Evolutionary conservation across 331 rosid species (phyloP).

Genomic region (Quercus phellos): DNA sequence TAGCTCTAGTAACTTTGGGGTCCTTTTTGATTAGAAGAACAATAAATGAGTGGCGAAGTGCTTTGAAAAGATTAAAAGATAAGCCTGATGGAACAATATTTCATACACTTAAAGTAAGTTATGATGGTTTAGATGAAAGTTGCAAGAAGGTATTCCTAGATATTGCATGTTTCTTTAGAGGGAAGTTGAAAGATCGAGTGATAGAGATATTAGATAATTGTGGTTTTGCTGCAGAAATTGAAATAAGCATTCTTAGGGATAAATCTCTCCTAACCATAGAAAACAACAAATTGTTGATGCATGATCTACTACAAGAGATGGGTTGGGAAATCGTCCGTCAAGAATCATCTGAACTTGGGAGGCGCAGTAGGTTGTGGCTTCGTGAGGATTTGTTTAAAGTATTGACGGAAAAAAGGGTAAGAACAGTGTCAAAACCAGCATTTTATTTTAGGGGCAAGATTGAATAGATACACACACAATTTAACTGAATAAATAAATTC

Average conservation of each 20-base stretch:
- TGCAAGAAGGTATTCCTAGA: slow-evolving; percentile 16
- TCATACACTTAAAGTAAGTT: slow-evolving; percentile 26
- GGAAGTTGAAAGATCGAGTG: slow-evolving; percentile 9
- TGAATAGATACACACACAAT: too few species aligned
- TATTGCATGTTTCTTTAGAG: slow-evolving; percentile 35
- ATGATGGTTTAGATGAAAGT: not conserved
- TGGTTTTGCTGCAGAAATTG: slow-evolving; percentile 4
- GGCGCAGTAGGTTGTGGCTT: slow-evolving; percentile 5
- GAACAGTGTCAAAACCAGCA: not conserved
- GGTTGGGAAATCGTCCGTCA: slow-evolving; percentile 3
- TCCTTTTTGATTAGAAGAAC: slow-evolving; percentile 27
- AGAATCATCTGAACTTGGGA: not conserved
- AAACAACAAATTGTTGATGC: slow-evolving; percentile 14
- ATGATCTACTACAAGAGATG: slow-evolving; percentile 27
- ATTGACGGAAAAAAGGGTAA: not conserved
- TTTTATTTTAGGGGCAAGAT: too few species aligned
- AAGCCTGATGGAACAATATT: not conserved
- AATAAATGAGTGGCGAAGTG: slow-evolving; percentile 23
- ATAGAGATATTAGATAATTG: slow-evolving; percentile 10
- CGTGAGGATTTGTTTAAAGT: slow-evolving; percentile 7
- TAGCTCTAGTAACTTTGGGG: slow-evolving; percentile 41
- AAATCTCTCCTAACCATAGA: not conserved
- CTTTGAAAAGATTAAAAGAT: slow-evolving; percentile 16
- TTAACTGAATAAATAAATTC: too few species aligned
- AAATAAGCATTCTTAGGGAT: slow-evolving; percentile 19